Conservation (phyloP, 2,329 filamentous ascomycete species). For the Colletotrichum sp. region DNA sequence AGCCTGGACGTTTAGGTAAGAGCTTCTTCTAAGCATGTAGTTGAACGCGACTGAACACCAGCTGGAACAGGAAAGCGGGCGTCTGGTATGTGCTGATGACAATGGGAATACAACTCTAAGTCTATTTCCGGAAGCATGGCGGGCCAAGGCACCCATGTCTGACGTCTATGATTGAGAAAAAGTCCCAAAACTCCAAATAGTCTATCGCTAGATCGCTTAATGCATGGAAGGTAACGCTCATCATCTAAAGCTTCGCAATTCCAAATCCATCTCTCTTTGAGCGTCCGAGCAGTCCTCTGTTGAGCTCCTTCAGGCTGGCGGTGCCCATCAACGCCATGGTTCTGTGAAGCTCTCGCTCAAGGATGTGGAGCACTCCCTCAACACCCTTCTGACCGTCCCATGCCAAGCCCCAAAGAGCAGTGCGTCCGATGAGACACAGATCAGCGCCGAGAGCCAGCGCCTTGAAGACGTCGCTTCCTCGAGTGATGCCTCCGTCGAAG, state of each 20-base stretch:
- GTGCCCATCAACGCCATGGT: conserved; percentile 18
- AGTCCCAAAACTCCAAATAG: not conserved
- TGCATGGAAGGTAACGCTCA: not conserved
- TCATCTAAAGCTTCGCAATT: conserved; percentile 2
- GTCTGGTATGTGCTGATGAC: accelerated
- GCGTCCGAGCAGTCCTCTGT: conserved; percentile 4
- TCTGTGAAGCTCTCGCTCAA: conserved; percentile 9
- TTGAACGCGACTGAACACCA: not conserved
- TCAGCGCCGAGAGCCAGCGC: conserved; percentile 16
- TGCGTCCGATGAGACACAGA: conserved; percentile 11
- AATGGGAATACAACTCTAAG: not conserved
- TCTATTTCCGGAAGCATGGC: not conserved
- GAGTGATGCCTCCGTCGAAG: conserved; percentile 17
- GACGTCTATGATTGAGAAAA: not conserved
- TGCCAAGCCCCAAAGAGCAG: conserved; percentile 15
- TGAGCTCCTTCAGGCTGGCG: conserved; percentile 7
- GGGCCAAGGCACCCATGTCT: not conserved
- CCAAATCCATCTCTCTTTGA: conserved; percentile 8
- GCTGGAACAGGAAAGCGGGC: not conserved
- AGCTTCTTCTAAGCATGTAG: not conserved
- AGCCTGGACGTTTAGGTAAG: not conserved
- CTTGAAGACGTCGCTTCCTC: conserved; percentile 16
- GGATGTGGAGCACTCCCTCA: conserved; percentile 17
- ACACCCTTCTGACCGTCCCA: conserved; percentile 22
- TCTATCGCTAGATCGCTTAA: not conserved